Conservation (phyloP, 495 filamentous ascomycete species). For the Chaetomium tenue region DNA sequence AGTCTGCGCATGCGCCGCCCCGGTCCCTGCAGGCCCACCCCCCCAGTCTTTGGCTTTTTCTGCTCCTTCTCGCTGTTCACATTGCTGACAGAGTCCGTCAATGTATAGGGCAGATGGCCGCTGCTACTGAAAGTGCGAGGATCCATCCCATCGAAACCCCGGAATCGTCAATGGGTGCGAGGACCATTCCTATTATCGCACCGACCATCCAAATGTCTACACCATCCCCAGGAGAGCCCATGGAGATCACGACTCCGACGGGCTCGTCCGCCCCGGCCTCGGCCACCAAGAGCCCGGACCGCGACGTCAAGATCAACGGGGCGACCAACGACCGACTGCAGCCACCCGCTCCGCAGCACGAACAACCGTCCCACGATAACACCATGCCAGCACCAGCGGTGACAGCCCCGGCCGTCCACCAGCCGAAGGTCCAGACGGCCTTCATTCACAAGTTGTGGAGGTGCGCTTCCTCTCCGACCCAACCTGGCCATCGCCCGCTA, state of each 20-base stretch:
- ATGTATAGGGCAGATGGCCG: constrained; percentile 48
- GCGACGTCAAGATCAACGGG: constrained; percentile 42
- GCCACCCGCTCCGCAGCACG: constrained; percentile 30
- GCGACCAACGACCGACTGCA: constrained; percentile 32
- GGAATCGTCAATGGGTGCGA: constrained; percentile 44
- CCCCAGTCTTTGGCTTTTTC: constrained; percentile 7
- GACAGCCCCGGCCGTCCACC: constrained; percentile 78
- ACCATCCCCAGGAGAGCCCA: constrained; percentile 51
- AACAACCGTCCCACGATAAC: constrained; percentile 34
- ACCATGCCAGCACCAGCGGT: constrained; percentile 50
- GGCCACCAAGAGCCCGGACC: constrained; percentile 48
- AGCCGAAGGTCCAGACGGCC: constrained; percentile 98
- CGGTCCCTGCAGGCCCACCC: background rate
- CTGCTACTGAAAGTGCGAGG: constrained; percentile 49
- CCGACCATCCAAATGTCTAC: constrained; percentile 52
- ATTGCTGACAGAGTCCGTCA: constrained; percentile 29
- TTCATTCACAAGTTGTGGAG: constrained; percentile 99
- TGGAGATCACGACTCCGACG: constrained; percentile 52
- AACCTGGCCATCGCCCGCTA: constrained; percentile 37
- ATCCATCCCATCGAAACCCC: constrained; percentile 39
- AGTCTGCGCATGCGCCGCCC: constrained; percentile 5
- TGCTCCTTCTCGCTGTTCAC: constrained; percentile 2
- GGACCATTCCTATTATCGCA: constrained; percentile 50
- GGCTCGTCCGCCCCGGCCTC: constrained; percentile 45
- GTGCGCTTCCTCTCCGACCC: constrained; percentile 51